Conservation (phyloP, 768 basidiomycete species). For the Gymnopilus junonius region DNA sequence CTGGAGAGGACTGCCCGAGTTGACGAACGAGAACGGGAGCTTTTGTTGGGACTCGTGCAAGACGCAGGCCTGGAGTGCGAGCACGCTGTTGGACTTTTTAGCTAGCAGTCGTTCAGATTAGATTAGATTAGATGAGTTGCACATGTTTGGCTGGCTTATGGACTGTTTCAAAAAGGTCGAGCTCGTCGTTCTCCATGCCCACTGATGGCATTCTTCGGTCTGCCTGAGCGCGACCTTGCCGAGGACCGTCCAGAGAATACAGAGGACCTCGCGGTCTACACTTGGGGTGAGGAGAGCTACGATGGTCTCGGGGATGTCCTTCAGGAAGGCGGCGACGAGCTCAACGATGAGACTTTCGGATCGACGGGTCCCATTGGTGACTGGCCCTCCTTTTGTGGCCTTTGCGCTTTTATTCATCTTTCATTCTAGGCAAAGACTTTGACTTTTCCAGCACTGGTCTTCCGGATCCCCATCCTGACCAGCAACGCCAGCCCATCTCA, state of each 20-base stretch:
- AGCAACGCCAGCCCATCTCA: conserved; percentile 20
- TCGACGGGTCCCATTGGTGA: conserved; percentile 70
- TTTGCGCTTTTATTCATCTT: conserved; percentile 9
- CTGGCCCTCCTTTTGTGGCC: conserved; percentile 25
- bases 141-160: conserved; percentile 27
- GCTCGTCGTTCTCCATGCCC: conserved; percentile 34
- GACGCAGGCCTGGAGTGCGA: conserved; percentile 97
- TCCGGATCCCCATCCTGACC: conserved; percentile 33
- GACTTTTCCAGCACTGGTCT: conserved; percentile 69
- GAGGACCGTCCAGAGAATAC: conserved; percentile 50
- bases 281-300: conserved; percentile 90
- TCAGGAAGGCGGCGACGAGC: conserved; percentile 87
- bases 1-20: conserved; percentile 94
- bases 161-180: conserved; percentile 17
- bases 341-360: conserved; percentile 98
- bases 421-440: conserved; percentile 80
- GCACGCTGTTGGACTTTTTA: conserved; percentile 89
- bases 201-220: conserved; percentile 83
- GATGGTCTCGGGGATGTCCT: conserved; percentile 89
- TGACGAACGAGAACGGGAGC: conserved; percentile 84
- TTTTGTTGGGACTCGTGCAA: conserved; percentile 88
- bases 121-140: conserved; percentile 29
- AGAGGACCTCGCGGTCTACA: conserved; percentile 81
- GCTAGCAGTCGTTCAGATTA: conserved; percentile 62
- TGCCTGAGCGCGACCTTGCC: conserved; percentile 70